Base-by-base conservation (phyloP, 176 grass and related monocot genomes). In the Olyra latifolia region DNA sequence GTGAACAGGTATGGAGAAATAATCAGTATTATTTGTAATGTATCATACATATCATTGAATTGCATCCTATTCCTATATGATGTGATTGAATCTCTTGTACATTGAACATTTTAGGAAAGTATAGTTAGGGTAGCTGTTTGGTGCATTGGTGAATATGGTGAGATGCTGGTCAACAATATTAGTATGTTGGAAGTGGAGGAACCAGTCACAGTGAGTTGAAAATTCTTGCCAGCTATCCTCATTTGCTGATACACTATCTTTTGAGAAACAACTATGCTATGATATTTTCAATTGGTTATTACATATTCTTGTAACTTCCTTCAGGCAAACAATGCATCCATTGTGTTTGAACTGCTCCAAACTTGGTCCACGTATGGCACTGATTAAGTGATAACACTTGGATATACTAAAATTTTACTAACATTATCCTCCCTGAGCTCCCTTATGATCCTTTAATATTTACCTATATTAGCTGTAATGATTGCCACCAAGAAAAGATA, bases 111-210 rank as follows among this genome's bases (percentile, higher is more conserved):
- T 35, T 88, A 99, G 97, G 90, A 88, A 91, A 91, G 93, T 87
- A 88, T 99, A 88, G 97, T 99, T 59, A 87, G 93, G 84, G 97
- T 95, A 58, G 54, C 87, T 91, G 86, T 99, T 56, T 99, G 97
- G 97, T 99, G 93, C 84, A 93, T 96, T 81, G 93, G 97, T 76
- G 97, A 99, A 79, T 99, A 96, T 57, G 97, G 97, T 39, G 97
- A 99, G 85, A 99, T 99, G 97, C 81, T 99, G 81, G 97, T 99
- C 48, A 95, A 88, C 79, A 95, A 96, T 86, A 73, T 93, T 71
- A 87, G 84, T 49, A 83, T 84, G 64, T 85, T 99, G 52, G 86
- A 93, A 47, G 68, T 83, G 29, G 97, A 99, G 64, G 97, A 99
- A 80, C 90, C 88, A 6, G 90, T 95, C 65, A 96, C 87, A 47